These are phyloP conservation scores for Naegleria lovaniensis DNA, from an alignment of 208 protist genomes.

Conservation along the genomic window DNA sequence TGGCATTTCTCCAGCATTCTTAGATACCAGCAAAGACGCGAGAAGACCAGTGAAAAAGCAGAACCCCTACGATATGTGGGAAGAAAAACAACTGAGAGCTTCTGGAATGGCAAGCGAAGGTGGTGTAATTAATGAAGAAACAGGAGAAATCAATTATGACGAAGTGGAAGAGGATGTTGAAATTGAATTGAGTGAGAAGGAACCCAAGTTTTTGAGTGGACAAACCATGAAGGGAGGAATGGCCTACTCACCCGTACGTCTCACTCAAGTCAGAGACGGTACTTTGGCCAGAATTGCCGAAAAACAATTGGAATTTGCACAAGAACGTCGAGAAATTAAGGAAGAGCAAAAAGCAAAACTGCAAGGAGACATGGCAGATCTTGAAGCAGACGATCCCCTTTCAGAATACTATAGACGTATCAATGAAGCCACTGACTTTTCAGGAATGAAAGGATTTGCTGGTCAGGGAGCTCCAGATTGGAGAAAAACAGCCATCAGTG, in stretches of 20 bases:
- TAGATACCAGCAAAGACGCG: neutral
- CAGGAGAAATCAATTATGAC: conserved; percentile 41
- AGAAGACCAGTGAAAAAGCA: conserved; percentile 34
- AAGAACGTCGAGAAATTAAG: conserved; percentile 54
- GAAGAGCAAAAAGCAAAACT: neutral
- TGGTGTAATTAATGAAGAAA: conserved; percentile 57
- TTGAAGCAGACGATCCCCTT: neutral
- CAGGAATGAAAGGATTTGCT: neutral
- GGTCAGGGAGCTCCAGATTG: neutral
- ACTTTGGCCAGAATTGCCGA: conserved; percentile 73
- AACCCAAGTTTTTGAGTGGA: conserved; percentile 73
- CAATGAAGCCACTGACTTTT: neutral
- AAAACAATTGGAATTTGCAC: conserved; percentile 58
- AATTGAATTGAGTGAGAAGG: conserved; percentile 73
- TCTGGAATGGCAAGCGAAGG: conserved; percentile 64
- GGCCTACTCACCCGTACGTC: conserved; percentile 58
- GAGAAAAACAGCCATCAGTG: neutral
- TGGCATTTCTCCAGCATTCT: neutral
- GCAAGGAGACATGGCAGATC: neutral
- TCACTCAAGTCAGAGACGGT: conserved; percentile 78
- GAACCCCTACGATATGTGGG: conserved; percentile 66
- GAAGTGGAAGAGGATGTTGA: conserved; percentile 69
- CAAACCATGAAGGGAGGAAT: conserved; percentile 7
- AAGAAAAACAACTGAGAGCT: conserved; percentile 61
- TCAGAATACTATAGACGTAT: neutral